phyloP scores from a whole-genome alignment of 2,329 filamentous ascomycete genomes.

The Apiospora sp. region DNA sequence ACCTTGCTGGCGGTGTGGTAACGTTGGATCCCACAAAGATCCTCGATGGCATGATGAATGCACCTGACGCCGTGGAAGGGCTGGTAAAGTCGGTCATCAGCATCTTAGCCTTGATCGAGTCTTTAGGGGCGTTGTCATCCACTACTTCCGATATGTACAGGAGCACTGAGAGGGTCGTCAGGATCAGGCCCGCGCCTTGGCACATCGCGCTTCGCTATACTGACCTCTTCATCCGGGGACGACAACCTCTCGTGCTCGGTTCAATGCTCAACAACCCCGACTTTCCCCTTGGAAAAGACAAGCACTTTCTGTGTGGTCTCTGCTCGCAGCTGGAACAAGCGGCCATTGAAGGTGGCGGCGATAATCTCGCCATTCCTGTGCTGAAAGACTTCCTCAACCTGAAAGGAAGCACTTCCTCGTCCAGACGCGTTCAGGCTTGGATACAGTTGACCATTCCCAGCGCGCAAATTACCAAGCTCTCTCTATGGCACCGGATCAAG shows the following conservation, averaged over 20 bases:
- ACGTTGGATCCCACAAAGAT: background rate
- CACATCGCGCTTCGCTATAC: background rate
- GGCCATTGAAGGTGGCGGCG: too few species aligned
- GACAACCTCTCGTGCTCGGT: too few species aligned
- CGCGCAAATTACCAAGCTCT: too few species aligned
- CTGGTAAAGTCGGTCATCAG: background rate
- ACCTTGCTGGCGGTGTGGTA: too few species aligned
- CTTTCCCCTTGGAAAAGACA: too few species aligned
- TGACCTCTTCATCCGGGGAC: too few species aligned
- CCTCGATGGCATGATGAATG: background rate
- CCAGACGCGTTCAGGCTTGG: background rate
- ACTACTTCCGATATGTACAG: background rate
- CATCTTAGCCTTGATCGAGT: background rate
- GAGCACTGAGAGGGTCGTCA: background rate
- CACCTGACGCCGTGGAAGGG: background rate
- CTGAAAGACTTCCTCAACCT: background rate
- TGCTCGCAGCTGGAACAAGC: too few species aligned
- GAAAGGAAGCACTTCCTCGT: background rate
- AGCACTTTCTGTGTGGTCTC: too few species aligned
- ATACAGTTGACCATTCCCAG: too few species aligned
- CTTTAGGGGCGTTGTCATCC: background rate
- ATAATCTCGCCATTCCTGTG: too few species aligned
- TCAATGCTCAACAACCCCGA: too few species aligned
- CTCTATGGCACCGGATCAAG: too few species aligned
- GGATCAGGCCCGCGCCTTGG: background rate